Evolutionary conservation across 2,329 filamentous ascomycete genomes (phyloP).

Genomic region (Ceratocystis eucalypticola): DNA sequence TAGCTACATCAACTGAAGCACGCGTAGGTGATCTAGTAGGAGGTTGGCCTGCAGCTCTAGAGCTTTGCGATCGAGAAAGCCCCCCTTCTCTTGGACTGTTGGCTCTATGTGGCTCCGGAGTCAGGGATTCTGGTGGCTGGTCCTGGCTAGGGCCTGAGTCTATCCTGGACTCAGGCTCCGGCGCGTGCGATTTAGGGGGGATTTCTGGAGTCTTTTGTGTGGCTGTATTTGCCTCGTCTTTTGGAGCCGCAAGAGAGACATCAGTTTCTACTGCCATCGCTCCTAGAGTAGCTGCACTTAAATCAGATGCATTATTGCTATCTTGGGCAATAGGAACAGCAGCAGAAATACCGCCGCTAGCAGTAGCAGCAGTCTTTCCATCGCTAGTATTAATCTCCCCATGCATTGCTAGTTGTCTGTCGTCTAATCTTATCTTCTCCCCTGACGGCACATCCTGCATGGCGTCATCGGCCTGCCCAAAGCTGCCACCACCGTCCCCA

Average conservation of each 20-base stretch:
- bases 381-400: neutral
- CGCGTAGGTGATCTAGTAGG: conserved; percentile 9
- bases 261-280: neutral
- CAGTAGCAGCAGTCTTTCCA: neutral
- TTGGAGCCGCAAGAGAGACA: neutral
- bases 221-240: neutral
- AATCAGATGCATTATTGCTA: neutral
- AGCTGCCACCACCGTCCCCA: neutral
- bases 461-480: conserved; percentile 6
- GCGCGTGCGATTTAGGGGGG: conserved; percentile 8
- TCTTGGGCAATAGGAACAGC: neutral
- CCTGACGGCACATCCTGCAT: neutral
- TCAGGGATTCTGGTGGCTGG: neutral
- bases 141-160: neutral
- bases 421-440: neutral
- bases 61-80: conserved; percentile 5
- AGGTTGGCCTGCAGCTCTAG: conserved; percentile 5
- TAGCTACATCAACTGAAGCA: neutral
- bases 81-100: conserved; percentile 13
- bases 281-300: neutral
- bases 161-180: neutral
- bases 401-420: neutral
- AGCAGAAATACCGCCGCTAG: neutral
- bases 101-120: conserved; percentile 10
- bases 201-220: neutral